Base-by-base conservation (phyloP, 192 early-diverging fungal species). In the Gigaspora rosea region DNA sequence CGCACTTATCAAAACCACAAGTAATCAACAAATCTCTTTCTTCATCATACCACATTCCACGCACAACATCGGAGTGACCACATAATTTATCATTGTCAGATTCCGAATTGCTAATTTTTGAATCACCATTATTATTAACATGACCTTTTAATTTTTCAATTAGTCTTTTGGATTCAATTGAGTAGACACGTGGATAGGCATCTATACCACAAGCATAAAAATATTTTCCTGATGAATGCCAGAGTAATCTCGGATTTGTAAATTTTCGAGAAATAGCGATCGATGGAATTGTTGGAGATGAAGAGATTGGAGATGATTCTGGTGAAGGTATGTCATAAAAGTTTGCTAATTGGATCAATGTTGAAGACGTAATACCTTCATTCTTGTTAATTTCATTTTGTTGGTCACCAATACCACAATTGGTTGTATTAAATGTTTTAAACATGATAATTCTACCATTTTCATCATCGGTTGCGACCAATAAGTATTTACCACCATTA, bases 361-460 rank as follows among this genome's bases (percentile, higher is more conserved):
- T 56, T 56, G 12, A 18, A 18, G 52, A 56, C 18, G 2, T 13
- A 56, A 18, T 56, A 13, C 18, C 12, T 1, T n/a, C 52, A 56
- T 56, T 56, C 52, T 18, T n/a, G 52, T 15, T 15, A 56, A 18
- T n/a, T 56, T 56, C 52, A 15, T n/a, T 56, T 56, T 56, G 12
- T 56, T 56, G 12, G 4, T 56, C 18, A 11, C 52, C 52, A 15
- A 18, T 56, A 4, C 1, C 12, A n/a, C 13, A 4, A 56, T 56
- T 56, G 4, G 8, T 1, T 13, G 12, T 56, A n/a, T 56, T 56
- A 56, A 56, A 56, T 56, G 52, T 56, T 15, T 56, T 56, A 71
- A 91, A 88, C 10, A 94, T 57, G 35, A 94, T 91, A 18, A 92
- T 82, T 8, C 91, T 84, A 27, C 93, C 93, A 49, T 83, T 86